These are phyloP conservation scores for Penicillium sp. DNA, from an alignment of 2,329 filamentous ascomycete genomes.

Conservation along the genomic window DNA sequence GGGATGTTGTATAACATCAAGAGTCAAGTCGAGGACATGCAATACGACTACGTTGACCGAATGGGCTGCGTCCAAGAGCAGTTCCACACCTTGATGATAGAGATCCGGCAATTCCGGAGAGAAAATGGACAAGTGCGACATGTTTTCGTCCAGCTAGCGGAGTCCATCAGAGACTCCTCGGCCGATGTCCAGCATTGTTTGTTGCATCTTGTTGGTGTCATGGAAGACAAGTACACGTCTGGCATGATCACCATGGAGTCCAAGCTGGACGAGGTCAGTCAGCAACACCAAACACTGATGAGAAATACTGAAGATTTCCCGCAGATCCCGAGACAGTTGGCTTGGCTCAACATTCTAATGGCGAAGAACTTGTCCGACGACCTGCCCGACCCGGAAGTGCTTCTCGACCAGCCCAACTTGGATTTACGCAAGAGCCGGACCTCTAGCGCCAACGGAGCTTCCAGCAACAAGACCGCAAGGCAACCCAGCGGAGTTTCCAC, in stretches of 20 bases:
- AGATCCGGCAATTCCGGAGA: background rate
- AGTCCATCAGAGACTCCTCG: background rate
- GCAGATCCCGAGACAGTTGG: background rate
- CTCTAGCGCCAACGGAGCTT: background rate
- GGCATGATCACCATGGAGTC: background rate
- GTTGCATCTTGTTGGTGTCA: background rate
- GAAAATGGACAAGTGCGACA: background rate
- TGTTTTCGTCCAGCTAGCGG: background rate
- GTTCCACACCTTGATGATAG: background rate
- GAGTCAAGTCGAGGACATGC: background rate
- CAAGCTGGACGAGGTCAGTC: background rate
- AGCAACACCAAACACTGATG: background rate
- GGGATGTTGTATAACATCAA: background rate
- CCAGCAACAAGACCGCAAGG: background rate
- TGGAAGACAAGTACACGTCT: background rate
- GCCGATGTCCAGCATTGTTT: background rate
- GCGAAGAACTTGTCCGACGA: background rate
- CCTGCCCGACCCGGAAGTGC: background rate
- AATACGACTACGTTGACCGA: background rate
- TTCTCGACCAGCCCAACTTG: background rate
- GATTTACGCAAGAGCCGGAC: background rate
- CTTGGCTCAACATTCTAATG: background rate
- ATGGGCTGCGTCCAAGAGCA: background rate
- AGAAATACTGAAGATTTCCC: background rate
- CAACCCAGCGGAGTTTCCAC: background rate